A percentile compares a stretch with the other conserved stretches of the same genome.
Conservation (phyloP, 306 rosid species). For the Amphicarpaea edgeworthii region DNA sequence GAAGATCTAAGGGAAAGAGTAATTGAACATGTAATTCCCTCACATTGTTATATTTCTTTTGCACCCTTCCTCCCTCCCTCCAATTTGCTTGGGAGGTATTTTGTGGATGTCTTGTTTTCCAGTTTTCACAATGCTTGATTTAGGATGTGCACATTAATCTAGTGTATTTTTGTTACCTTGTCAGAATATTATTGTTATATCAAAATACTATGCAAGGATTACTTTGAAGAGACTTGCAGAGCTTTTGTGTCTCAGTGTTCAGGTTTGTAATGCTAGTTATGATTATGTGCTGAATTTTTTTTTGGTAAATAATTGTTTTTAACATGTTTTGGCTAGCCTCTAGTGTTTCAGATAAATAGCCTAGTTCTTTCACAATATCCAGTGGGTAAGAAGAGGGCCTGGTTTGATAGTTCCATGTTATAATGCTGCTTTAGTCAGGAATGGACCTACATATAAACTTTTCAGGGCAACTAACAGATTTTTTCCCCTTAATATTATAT, state of each 20-base stretch:
- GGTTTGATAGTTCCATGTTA: background rate
- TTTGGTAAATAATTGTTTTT: constrained; percentile 15
- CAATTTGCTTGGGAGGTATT: constrained; percentile 30
- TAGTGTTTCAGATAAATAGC: constrained; percentile 12
- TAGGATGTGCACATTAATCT: constrained; percentile 19
- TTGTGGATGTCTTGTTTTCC: constrained; percentile 30
- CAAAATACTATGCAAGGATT: constrained; percentile 73
- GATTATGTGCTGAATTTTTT: background rate
- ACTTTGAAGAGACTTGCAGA: constrained; percentile 72
- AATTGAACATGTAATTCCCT: constrained; percentile 72
- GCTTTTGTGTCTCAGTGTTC: constrained; percentile 69
- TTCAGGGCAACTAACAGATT: background rate
- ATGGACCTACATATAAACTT: background rate
- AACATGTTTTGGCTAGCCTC: constrained; percentile 20
- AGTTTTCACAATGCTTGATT: constrained; percentile 15
- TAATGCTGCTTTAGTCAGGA: constrained; percentile 14
- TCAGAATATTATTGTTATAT: constrained; percentile 85
- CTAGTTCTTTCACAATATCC: background rate
- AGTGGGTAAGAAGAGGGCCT: background rate
- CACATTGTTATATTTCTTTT: background rate
- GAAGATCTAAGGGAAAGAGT: constrained; percentile 86
- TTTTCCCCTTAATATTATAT: background rate
- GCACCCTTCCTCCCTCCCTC: background rate
- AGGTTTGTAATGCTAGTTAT: constrained; percentile 56
- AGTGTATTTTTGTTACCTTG: constrained; percentile 7